Conservation (phyloP, 1,284 basidiomycete genomes). For the Inonotus hispidus region DNA sequence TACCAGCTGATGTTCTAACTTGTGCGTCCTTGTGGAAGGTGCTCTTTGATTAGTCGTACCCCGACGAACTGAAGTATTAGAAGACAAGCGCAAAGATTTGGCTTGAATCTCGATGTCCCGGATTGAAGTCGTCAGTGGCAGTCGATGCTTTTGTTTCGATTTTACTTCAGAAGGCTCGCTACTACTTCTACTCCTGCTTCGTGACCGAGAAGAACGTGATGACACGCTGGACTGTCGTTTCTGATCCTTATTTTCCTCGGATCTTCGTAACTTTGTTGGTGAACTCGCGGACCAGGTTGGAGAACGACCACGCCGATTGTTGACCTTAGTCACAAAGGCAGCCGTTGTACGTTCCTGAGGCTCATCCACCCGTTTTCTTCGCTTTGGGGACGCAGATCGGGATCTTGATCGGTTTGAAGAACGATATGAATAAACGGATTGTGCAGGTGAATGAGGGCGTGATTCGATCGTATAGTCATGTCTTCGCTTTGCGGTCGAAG, state of each 20-base stretch:
- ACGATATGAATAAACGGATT: slow-evolving; percentile 55
- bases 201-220: slow-evolving; percentile 38
- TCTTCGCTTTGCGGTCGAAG: slow-evolving; percentile 19
- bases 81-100: slow-evolving; percentile 13
- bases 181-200: slow-evolving; percentile 48
- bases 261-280: slow-evolving; percentile 17
- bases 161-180: slow-evolving; percentile 46
- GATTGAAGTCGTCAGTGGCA: slow-evolving; percentile 47
- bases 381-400: slow-evolving; percentile 50
- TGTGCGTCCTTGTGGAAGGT: neutral
- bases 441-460: slow-evolving; percentile 51
- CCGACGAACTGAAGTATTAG: neutral
- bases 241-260: slow-evolving; percentile 26
- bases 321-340: slow-evolving; percentile 4
- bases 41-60: neutral
- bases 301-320: neutral
- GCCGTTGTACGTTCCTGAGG: slow-evolving; percentile 15
- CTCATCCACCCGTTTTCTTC: slow-evolving; percentile 33
- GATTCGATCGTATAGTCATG: slow-evolving; percentile 27
- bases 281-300: slow-evolving; percentile 10
- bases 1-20: neutral
- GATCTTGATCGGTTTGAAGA: slow-evolving; percentile 65
- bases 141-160: slow-evolving; percentile 53
- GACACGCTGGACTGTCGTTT: slow-evolving; percentile 42
- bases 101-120: slow-evolving; percentile 32